phyloP scores from a whole-genome alignment of 805 yeast species.

The Torulaspora maleeae region DNA sequence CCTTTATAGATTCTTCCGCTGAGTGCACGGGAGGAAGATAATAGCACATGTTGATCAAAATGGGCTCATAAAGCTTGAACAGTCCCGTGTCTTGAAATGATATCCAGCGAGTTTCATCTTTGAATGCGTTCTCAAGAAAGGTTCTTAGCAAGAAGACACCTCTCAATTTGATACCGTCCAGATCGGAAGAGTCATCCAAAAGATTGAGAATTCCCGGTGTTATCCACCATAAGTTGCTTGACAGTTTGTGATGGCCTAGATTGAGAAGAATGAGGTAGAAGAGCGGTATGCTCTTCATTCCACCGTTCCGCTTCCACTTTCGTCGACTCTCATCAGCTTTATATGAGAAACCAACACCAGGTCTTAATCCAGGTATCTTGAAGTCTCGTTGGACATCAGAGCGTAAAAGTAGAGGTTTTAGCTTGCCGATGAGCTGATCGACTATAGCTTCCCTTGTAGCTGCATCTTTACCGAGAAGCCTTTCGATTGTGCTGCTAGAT shows the following conservation, averaged over 20 bases:
- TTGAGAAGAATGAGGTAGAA: slow-evolving; percentile 21
- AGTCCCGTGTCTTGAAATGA: slow-evolving; percentile 27
- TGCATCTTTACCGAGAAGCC: neutral
- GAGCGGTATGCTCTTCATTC: slow-evolving; percentile 25
- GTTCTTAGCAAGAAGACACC: slow-evolving; percentile 25
- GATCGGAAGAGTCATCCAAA: slow-evolving; percentile 30
- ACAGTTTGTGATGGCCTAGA: slow-evolving; percentile 19
- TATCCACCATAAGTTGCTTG: slow-evolving; percentile 33
- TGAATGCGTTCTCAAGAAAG: slow-evolving; percentile 19
- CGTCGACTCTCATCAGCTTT: slow-evolving; percentile 21
- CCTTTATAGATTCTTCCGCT: slow-evolving; percentile 13
- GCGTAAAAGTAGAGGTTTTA: slow-evolving; percentile 16
- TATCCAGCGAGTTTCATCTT: slow-evolving; percentile 19
- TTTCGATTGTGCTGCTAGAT: slow-evolving; percentile 1
- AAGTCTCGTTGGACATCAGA: slow-evolving; percentile 1
- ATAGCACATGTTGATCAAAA: slow-evolving; percentile 26
- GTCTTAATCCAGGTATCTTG: slow-evolving; percentile 33
- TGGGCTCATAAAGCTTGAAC: slow-evolving; percentile 25
- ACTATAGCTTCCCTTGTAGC: slow-evolving; percentile 1
- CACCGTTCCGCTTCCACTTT: slow-evolving; percentile 26
- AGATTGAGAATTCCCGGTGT: slow-evolving; percentile 33
- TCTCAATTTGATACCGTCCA: slow-evolving; percentile 21
- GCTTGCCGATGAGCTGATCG: slow-evolving; percentile 6
- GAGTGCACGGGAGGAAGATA: slow-evolving; percentile 29
- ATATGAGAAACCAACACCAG: slow-evolving; percentile 18